phyloP scores from a whole-genome alignment of 306 rosid species.

The Nissolia schottii region DNA sequence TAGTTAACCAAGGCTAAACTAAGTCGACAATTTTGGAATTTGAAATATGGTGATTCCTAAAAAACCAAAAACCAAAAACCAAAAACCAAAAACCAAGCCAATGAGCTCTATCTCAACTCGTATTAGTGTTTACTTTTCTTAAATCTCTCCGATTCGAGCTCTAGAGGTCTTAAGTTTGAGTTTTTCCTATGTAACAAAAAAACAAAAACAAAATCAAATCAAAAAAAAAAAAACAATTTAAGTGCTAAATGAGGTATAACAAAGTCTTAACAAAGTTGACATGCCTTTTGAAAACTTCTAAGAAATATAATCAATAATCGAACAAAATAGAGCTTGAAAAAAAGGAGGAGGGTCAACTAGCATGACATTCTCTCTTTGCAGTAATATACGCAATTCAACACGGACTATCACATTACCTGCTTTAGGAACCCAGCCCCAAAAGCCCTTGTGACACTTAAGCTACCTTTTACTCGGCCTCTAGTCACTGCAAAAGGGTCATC shows the following conservation, averaged over 20 bases:
- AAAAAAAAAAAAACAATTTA: no score
- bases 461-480: constrained; percentile 71
- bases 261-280: not conserved
- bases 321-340: not conserved
- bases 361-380: not conserved
- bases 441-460: constrained; percentile 81
- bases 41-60: no score
- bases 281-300: constrained; percentile 26
- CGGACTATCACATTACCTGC: constrained; percentile 40
- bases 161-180: no score
- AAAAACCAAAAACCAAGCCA: no score
- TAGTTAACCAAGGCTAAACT: no score
- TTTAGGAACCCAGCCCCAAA: constrained; percentile 89
- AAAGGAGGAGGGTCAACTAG: not conserved
- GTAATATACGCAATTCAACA: not conserved
- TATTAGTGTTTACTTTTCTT: no score
- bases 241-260: not conserved
- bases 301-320: not conserved
- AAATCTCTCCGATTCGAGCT: no score
- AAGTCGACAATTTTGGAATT: no score
- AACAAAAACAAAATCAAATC: no score
- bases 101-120: no score
- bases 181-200: no score
- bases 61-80: no score
- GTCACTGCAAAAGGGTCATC: constrained; percentile 59